These are phyloP conservation scores for Scleroderma bovista DNA, from an alignment of 768 basidiomycete species.

Conservation along the genomic window DNA sequence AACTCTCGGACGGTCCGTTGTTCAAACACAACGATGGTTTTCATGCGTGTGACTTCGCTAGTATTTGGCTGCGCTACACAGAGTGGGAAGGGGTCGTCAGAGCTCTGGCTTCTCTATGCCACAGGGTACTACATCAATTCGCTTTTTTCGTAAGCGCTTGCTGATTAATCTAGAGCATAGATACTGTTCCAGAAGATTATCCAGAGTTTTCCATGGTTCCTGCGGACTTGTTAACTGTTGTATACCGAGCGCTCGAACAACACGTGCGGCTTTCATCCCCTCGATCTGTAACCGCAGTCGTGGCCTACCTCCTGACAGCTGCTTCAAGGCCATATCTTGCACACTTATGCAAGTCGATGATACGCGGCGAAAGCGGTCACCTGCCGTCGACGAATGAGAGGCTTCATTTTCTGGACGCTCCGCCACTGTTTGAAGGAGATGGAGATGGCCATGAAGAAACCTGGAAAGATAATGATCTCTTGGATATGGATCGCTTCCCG, in stretches of 20 bases:
- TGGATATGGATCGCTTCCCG: slow-evolving; percentile 46
- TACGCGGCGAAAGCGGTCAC: slow-evolving; percentile 35
- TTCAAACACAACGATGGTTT: slow-evolving; percentile 16
- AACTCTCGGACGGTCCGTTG: slow-evolving; percentile 38
- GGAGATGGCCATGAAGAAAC: slow-evolving; percentile 34
- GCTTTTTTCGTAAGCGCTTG: not conserved
- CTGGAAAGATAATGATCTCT: slow-evolving; percentile 36
- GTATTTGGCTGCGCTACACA: slow-evolving; percentile 47
- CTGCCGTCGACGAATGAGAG: slow-evolving; percentile 17
- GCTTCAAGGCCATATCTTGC: slow-evolving; percentile 61
- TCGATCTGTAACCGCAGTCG: slow-evolving; percentile 41
- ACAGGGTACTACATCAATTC: slow-evolving; percentile 41
- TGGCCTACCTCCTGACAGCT: slow-evolving; percentile 64
- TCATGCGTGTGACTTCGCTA: slow-evolving; percentile 28
- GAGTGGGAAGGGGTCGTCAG: slow-evolving; percentile 43
- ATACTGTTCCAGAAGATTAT: slow-evolving; percentile 34
- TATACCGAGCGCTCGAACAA: slow-evolving; percentile 51
- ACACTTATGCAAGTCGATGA: slow-evolving; percentile 53
- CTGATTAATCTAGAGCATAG: slow-evolving; percentile 20
- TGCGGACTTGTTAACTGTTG: slow-evolving; percentile 48
- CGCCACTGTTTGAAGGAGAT: slow-evolving; percentile 20
- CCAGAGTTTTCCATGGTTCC: slow-evolving; percentile 39
- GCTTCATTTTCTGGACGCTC: slow-evolving; percentile 11
- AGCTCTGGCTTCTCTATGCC: slow-evolving; percentile 54
- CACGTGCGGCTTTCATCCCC: slow-evolving; percentile 54